Percentiles rank a stretch among this genome's conserved stretches.
Conservation (phyloP, 257 asterid genomes). For the Solanum bukasovii region DNA sequence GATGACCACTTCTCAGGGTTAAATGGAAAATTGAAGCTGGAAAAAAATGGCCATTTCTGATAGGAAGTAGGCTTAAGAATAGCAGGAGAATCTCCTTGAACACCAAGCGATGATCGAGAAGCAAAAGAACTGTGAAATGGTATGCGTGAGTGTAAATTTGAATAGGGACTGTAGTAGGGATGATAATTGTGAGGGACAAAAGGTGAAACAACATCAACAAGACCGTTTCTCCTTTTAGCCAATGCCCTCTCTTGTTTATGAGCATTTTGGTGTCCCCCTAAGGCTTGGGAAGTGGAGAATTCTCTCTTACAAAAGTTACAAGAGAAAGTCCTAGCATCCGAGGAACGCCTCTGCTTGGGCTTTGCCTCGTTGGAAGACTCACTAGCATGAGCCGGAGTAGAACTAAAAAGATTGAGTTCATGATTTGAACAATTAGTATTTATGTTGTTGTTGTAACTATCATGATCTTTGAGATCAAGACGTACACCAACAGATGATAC, state of each 20-base stretch:
- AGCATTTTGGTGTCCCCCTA: slow-evolving; percentile 78
- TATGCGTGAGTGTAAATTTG: slow-evolving; percentile 12
- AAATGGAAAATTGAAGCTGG: slow-evolving; percentile 1
- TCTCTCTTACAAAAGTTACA: slow-evolving; percentile 51
- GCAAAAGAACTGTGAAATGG: slow-evolving; percentile 20
- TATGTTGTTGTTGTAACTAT: background rate
- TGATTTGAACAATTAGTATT: slow-evolving; percentile 3
- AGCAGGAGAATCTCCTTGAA: slow-evolving; percentile 22
- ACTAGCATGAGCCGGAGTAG: background rate
- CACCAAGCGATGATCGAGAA: slow-evolving; percentile 23
- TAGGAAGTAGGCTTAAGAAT: slow-evolving; percentile 22
- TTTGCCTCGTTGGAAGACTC: slow-evolving; percentile 18
- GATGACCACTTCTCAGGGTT: slow-evolving; percentile 16
- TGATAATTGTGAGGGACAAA: slow-evolving; percentile 23
- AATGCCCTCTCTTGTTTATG: slow-evolving; percentile 59
- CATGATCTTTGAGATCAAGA: slow-evolving; percentile 31
- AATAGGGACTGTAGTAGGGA: slow-evolving; percentile 20
- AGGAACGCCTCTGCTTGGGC: background rate
- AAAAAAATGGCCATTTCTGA: slow-evolving; percentile 14
- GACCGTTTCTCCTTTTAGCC: slow-evolving; percentile 38
- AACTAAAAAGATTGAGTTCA: slow-evolving; percentile 35
- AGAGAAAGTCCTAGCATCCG: slow-evolving; percentile 29
- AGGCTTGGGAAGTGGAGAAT: slow-evolving; percentile 62
- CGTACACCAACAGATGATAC: background rate
- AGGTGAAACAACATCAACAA: slow-evolving; percentile 20